Evolutionary conservation across 768 basidiomycete genomes (phyloP).

Genomic region (Psilocybe subaeruginosa): DNA sequence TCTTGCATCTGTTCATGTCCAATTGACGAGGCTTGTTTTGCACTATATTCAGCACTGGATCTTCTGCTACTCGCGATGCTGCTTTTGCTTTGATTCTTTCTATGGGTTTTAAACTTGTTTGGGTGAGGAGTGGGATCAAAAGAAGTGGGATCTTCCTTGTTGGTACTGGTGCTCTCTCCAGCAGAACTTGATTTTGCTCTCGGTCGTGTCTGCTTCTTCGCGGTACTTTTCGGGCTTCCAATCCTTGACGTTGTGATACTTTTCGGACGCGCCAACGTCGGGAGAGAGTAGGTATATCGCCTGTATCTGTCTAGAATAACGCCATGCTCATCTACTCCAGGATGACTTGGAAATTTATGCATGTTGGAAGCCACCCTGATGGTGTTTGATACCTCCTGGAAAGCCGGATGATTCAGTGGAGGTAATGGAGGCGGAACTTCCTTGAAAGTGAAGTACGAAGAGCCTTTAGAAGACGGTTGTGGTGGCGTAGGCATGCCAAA

Average conservation of each 20-base stretch:
- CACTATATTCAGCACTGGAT: constrained; percentile 61
- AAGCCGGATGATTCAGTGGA: constrained; percentile 51
- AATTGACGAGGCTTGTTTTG: constrained; percentile 44
- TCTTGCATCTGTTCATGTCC: constrained; percentile 32
- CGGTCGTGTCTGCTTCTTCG: constrained; percentile 12
- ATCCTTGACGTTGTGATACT: constrained; percentile 3
- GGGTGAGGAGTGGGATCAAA: background rate
- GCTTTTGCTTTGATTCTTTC: constrained; percentile 34
- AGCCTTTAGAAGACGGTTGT: constrained; percentile 28
- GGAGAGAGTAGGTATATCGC: constrained; percentile 21
- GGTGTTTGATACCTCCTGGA: constrained; percentile 21
- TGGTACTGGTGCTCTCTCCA: constrained; percentile 2
- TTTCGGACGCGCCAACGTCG: constrained; percentile 14
- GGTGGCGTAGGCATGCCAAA: constrained; percentile 36
- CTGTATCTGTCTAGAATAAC: constrained; percentile 1
- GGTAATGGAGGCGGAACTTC: constrained; percentile 55
- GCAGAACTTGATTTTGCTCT: constrained; percentile 18
- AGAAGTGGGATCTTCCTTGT: constrained; percentile 1
- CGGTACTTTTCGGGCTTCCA: background rate
- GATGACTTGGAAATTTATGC: constrained; percentile 10
- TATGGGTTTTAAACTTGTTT: constrained; percentile 20
- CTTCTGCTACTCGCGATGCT: constrained; percentile 43
- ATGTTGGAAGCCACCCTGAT: constrained; percentile 7
- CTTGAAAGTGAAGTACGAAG: constrained; percentile 29
- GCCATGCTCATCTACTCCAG: constrained; percentile 4